phyloP scores from a whole-genome alignment of 1,284 basidiomycete genomes.

The Rugosomyces carneus region DNA sequence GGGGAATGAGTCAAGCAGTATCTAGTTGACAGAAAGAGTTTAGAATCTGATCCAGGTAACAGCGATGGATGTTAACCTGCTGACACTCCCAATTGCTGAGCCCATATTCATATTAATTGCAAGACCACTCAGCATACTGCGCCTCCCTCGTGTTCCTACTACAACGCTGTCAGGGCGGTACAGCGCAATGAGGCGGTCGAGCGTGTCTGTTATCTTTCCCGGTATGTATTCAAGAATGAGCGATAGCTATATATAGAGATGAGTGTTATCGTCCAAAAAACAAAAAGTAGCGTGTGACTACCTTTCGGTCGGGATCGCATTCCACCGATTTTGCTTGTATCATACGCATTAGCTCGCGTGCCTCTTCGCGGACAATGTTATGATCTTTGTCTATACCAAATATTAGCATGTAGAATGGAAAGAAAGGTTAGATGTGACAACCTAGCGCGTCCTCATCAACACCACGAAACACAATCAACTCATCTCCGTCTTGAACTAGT shows the following conservation, averaged over 20 bases:
- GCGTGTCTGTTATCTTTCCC: constrained; percentile 82
- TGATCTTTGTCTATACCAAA: constrained; percentile 64
- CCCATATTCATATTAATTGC: constrained; percentile 35
- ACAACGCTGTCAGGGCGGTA: constrained; percentile 94
- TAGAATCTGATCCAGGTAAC: background rate
- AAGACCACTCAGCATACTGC: constrained; percentile 23
- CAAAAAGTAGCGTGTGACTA: constrained; percentile 21
- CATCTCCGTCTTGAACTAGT: constrained; percentile 90
- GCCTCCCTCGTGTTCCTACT: constrained; percentile 85
- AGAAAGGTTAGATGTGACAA: background rate
- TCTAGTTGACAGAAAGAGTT: background rate
- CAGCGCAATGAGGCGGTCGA: constrained; percentile 89
- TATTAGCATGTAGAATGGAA: constrained; percentile 3
- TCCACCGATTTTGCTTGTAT: constrained; percentile 82
- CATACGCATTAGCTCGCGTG: constrained; percentile 74
- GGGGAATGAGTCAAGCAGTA: constrained; percentile 88
- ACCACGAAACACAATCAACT: constrained; percentile 88
- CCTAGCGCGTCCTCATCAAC: constrained; percentile 81
- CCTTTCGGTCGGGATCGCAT: constrained; percentile 73
- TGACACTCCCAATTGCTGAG: constrained; percentile 60
- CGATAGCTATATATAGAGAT: constrained; percentile 53
- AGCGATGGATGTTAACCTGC: constrained; percentile 34
- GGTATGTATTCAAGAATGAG: constrained; percentile 94
- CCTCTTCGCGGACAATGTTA: constrained; percentile 83
- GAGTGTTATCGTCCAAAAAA: constrained; percentile 1